Conservation (phyloP, 148 eudicot species). For the Vaccinium vitisidaea region DNA sequence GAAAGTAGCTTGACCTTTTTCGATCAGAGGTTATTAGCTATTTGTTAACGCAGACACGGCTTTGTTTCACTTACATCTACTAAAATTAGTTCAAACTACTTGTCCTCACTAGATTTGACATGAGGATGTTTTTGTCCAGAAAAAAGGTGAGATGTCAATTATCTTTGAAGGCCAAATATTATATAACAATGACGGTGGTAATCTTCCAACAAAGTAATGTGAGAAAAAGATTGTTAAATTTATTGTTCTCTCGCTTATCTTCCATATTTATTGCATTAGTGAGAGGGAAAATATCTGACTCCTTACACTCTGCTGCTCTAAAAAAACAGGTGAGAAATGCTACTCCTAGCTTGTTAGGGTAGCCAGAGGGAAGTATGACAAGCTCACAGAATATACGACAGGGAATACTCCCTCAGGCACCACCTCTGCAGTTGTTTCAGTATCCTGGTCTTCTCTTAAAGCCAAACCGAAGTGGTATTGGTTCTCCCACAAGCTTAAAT, state of each 20-base stretch:
- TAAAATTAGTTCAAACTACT: too few relatives aligned
- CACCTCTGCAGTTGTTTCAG: background rate
- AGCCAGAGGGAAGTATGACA: background rate
- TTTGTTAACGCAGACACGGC: background rate
- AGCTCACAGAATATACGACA: background rate
- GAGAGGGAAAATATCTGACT: background rate
- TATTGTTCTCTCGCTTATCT: background rate
- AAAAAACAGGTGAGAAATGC: background rate
- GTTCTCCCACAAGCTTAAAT: background rate
- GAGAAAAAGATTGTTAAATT: background rate
- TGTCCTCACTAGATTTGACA: too few relatives aligned
- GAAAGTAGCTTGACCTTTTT: too few relatives aligned
- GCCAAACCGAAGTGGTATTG: background rate
- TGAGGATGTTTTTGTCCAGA: too few relatives aligned
- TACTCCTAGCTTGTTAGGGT: background rate
- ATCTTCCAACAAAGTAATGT: background rate
- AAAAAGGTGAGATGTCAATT: background rate
- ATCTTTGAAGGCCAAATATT: background rate
- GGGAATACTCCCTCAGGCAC: background rate
- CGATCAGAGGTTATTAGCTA: too few relatives aligned
- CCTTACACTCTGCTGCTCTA: background rate
- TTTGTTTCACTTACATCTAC: background rate
- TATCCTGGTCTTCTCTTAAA: background rate
- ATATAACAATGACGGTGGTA: background rate
- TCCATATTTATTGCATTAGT: background rate